Evolutionary conservation across 2,329 filamentous ascomycete genomes (phyloP), one percentile per base, ranked within the genome.

Genomic region (Neofusicoccum ribis): DNA sequence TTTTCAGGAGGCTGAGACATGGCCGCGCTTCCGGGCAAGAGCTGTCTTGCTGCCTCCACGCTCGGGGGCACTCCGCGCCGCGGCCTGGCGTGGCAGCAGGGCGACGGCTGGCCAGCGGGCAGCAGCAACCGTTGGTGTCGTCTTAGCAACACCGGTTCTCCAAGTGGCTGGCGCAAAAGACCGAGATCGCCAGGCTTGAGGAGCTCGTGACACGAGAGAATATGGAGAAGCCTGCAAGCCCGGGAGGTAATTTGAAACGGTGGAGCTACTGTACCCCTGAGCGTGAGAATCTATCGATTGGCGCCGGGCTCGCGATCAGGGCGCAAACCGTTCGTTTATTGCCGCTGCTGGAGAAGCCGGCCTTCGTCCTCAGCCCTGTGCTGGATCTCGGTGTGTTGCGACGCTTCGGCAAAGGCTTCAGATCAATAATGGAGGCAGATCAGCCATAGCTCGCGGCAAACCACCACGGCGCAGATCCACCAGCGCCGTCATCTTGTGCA

Each of bases 241-340:
- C 41, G 56, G 56, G 14, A 60, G 41, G 43, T 39, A 60, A 60
- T 60, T 60, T 60, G 34, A 51, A 50, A 62, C 58, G 46, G 59
- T 62, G 59, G 59, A 62, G 59, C 59, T 51, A 62, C 39, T 34
- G 39, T 59, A 36, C 59, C 59, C 59, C 59, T 62, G 59, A 62
- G 23, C 44, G 41, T 59, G 54, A 46, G 54, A 59, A 62, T 39
- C 59, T 62, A 62, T 62, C 59, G 59, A 62, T 62, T 62, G 59
- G 59, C 59, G 59, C 44, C 58, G 46, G 58, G 43, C 59, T 37
- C 23, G 58, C 58, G 31, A 59, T 46, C 54, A 46, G 47, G 27
- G 23, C 23, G 47, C 47, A 23, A 49, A 27, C 46, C 52, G 52
- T 20, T 60, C 56, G 56, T 60, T 60, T 37, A 15, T 37, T 61